Base-by-base conservation (phyloP, 2,329 filamentous ascomycete genomes). In the Trichocomaceae sp. region DNA sequence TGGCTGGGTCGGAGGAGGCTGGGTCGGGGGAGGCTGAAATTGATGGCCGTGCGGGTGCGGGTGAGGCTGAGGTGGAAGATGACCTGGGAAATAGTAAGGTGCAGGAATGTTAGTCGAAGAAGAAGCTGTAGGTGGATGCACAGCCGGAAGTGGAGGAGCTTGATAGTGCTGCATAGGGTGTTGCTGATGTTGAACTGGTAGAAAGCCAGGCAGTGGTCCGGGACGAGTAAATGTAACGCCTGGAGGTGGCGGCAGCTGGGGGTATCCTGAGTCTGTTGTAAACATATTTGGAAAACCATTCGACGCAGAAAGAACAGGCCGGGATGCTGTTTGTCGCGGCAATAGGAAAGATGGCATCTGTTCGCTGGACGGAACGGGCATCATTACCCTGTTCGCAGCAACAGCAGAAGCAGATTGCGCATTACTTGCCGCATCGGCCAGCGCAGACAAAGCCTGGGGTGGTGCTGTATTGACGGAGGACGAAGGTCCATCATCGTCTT, bases 181-280 rank as follows among this genome's bases (percentile, higher is more conserved):
- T 31, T 51, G 31, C 22, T 31, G 48, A 20, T 46, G 50, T 6
- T 53, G 44, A 12, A 23, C 22, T 50, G 31, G 20, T 13, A 50
- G 47, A n/a, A 58, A 55, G n/a, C 52, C 54, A 48, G 57, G 57
- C 49, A 69, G 48, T 48, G 65, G 69, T 5, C 62, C 64, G 6
- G 35, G 67, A 66, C 17, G 66, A 55, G 13, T 64, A 52, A 73
- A 72, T 51, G 68, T 66, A 5, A 71, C 69, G 12, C 69, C 68
- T n/a, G 66, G 68, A 6, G 69, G 71, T 17, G 70, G 69, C 13
- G 72, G 71, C 9, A 74, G 68, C 51, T 72, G 71, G n/a, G 67
- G 71, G 17, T 66, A 66, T 7, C 58, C 57, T 2, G 68, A 64
- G 23, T 60, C 63, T 57, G 67, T 58, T 7, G 66, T 62, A 55